Base-by-base conservation (phyloP, 129 eudicot genomes). In the Helichrysum umbraculigerum region DNA sequence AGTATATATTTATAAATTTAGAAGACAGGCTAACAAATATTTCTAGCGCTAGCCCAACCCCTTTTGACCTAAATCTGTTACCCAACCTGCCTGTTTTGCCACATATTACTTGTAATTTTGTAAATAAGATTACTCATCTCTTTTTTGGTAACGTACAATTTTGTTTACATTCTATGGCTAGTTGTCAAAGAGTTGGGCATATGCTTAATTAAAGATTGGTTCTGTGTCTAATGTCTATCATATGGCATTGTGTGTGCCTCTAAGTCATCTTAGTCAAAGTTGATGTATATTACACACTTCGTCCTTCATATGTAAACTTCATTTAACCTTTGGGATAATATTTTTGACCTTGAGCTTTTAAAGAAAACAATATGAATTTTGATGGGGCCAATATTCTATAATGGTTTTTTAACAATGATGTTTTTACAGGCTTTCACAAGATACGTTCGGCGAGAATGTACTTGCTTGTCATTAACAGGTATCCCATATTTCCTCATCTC, bases 381-480 rank as follows among this genome's bases (percentile, higher is more conserved):
- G 28, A 50, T 2, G 17, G 7, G 60, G 74, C 7, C n/a, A 16
- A 22, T 60, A n/a, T 75, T 41, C 16, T 12, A 4, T 14, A 50
- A 20, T 66, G 41, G 59, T 60, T 17, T 41, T 70, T 59, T 60
- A 70, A 69, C 7, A 7, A 20, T 63, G 22, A 42, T 39, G 32
- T 54, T 54, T 64, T 47, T 82, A 42, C 85, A 93, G 98, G 98
- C 96, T 66, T 81, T 93, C 83, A 79, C 97, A 64, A 89, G 98
- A 84, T 90, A 93, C 87, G 81, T 93, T 74, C 91, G 89, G 15
- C 86, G 87, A 59, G 93, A 93, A 86, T 74, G 83, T 32, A 83
- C 76, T 78, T 87, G 91, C 83, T 84, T 93, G 71, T 85, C 91
- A 61, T 66, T 91, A 76, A 93, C 98, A 83, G 98, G 98, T 93